Evolutionary conservation across 768 basidiomycete species (phyloP), one percentile per base, ranked within the genome.

Genomic region (Boletus subparvulus): DNA sequence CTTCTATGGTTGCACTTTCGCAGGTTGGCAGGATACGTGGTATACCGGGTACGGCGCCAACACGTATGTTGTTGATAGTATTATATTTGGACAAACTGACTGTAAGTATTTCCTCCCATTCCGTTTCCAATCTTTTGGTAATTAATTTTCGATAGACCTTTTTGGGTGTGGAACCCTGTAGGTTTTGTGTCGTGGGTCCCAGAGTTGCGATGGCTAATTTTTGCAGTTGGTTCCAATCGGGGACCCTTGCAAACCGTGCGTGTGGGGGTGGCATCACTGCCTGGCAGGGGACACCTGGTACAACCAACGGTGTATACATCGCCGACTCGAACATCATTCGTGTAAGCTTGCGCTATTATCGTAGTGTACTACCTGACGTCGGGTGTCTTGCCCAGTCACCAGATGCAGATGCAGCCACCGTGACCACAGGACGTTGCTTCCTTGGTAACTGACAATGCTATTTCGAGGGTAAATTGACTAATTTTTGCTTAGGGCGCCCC

Each of bases 221-320:
- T 46, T 44, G 30, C 2, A 84, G 84, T 3, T 86, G 80, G 81
- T 86, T 87, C 61, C 79, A 86, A 61, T 80, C 79, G 19, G 70
- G 80, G 14, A 78, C 78, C 19, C 73, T 88, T 2, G 85, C 86
- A 4, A 85, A 82, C 52, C 79, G 86, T 19, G 85, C 76, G 0
- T 86, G 83, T 54, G 86, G 85, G 0, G 87, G 86, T 3, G 85
- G 84, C 1, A 76, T 87, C 16, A 79, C 79, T 11, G 86, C 86
- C 0, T 87, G 86, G 86, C 79, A 78, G 52, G 85, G 86, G 4
- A 80, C 78, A 14, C 4, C 10, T 16, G 56, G 53, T 19, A 16
- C 81, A 75, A 9, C 74, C 73, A 2, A 80, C 55, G 83, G 83
- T 2, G 81, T 81, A 8, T 86, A 83, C 63, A 79, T 86, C 12